These are phyloP conservation scores for Panellus pusillus DNA, from an alignment of 768 basidiomycete genomes.

Conservation along the genomic window DNA sequence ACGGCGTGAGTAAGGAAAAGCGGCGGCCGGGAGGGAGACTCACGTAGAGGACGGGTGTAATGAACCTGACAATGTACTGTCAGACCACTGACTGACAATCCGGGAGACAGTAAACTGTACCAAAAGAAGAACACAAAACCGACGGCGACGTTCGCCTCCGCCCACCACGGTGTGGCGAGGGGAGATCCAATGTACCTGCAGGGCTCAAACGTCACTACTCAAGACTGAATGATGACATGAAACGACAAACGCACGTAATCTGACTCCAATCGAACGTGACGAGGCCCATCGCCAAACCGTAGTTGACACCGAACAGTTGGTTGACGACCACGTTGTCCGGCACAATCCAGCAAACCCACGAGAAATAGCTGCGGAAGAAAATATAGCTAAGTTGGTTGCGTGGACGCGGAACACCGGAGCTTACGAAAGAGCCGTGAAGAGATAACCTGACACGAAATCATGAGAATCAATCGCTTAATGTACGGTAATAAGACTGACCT, in stretches of 20 bases:
- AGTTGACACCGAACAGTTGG: conserved; percentile 48
- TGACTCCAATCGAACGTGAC: conserved; percentile 65
- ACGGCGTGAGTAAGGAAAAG: conserved; percentile 1
- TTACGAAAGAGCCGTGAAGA: conserved; percentile 84
- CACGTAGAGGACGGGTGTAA: conserved; percentile 72
- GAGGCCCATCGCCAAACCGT: conserved; percentile 60
- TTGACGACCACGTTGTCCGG: conserved; percentile 58
- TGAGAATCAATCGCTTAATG: too few species aligned
- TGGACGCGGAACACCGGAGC: conserved; percentile 58
- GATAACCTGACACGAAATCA: conserved; percentile 73
- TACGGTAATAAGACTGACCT: conserved; percentile 43
- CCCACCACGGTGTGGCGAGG: conserved; percentile 62
- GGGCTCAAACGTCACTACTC: not conserved
- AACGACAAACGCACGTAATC: conserved; percentile 40
- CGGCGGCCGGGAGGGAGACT: conserved; percentile 36
- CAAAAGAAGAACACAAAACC: conserved; percentile 73
- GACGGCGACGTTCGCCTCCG: conserved; percentile 67
- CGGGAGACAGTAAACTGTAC: too few species aligned
- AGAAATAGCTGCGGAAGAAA: not conserved
- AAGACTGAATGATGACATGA: not conserved
- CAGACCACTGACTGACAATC: too few species aligned
- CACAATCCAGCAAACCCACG: conserved; percentile 78
- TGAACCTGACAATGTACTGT: too few species aligned
- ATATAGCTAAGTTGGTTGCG: not conserved
- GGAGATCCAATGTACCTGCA: conserved; percentile 23